Evolutionary conservation across 306 rosid species (phyloP).

Genomic region (Sicyos edulis): DNA sequence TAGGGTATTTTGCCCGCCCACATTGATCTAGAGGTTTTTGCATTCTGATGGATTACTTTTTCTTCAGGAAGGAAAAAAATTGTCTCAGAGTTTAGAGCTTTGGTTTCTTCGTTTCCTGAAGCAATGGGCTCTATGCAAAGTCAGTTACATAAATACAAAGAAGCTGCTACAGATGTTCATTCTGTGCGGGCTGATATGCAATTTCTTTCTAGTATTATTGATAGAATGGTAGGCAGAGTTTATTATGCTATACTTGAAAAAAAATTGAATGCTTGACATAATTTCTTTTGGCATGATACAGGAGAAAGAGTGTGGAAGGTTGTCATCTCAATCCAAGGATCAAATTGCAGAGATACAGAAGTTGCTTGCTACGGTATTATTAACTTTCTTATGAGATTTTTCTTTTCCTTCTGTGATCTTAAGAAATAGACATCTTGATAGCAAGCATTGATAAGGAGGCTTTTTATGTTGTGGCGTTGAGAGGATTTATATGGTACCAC

Average conservation of each 20-base stretch:
- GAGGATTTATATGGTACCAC: neutral
- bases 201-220: conserved; percentile 63
- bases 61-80: conserved; percentile 80
- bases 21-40: conserved; percentile 8
- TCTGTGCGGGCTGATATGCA: conserved; percentile 77
- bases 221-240: conserved; percentile 64
- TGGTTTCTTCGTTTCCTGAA: conserved; percentile 90
- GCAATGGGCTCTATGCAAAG: conserved; percentile 87
- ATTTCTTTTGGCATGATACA: conserved; percentile 22
- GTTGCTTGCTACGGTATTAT: conserved; percentile 62
- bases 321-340: conserved; percentile 47
- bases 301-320: conserved; percentile 65
- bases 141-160: conserved; percentile 68
- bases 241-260: conserved; percentile 7
- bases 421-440: neutral
- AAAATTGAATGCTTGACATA: neutral
- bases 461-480: neutral
- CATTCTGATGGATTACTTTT: conserved; percentile 30
- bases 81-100: conserved; percentile 68
- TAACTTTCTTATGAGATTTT: neutral
- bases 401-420: neutral
- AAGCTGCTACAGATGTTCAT: conserved; percentile 79
- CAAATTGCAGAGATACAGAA: conserved; percentile 58
- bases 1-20: neutral
- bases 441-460: neutral